Evolutionary conservation across 352 stramenopile species (phyloP), one percentile per base, ranked within the genome.

Genomic region (Phytophthora pinifolia): DNA sequence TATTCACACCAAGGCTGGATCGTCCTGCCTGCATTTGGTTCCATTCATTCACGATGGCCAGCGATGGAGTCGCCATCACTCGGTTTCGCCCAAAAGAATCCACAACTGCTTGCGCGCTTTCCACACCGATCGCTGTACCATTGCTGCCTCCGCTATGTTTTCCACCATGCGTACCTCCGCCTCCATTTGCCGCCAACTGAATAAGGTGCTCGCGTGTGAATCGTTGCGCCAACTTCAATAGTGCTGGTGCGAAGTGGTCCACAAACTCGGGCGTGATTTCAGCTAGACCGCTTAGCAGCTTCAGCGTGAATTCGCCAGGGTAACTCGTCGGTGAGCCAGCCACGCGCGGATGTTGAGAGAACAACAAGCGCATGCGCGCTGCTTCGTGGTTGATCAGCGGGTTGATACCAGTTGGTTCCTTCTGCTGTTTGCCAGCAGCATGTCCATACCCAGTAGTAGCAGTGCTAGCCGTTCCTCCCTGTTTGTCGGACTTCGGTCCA

Each of bases 171-270:
- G 50, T 22, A 35, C 57, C 41, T n/a, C 42, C 49, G 51, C 46
- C 36, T 38, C 35, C 56, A 50, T 37, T 47, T 25, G 45, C 43
- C 4, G 60, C 65, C 12, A 65, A 74, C 17, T 92, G 80, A 27
- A 94, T 73, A 31, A 96, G 65, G 61, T 96, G 86, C 51, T 94
- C 83, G 18, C 84, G 81, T 3, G 85, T 94, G 42, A 94, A 86
- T 20, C 83, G 75, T 39, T 96, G 84, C 13, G 85, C 83, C 9
- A 96, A 67, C 46, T 94, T 94, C 7, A 94, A 66, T 45, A 96
- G 54, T 46, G 76, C 76, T 12, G 78, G 72, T 0, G 81, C 83
- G 55, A 94, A 94, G 20, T 86, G 67, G 42, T 94, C 86, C 17
- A 89, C 73, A 53, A 94, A 85, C 22, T 88, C 79, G 5, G 83